These are phyloP conservation scores for Thalassiosira hispida DNA, from an alignment of 352 stramenopile species.

Conservation along the genomic window DNA sequence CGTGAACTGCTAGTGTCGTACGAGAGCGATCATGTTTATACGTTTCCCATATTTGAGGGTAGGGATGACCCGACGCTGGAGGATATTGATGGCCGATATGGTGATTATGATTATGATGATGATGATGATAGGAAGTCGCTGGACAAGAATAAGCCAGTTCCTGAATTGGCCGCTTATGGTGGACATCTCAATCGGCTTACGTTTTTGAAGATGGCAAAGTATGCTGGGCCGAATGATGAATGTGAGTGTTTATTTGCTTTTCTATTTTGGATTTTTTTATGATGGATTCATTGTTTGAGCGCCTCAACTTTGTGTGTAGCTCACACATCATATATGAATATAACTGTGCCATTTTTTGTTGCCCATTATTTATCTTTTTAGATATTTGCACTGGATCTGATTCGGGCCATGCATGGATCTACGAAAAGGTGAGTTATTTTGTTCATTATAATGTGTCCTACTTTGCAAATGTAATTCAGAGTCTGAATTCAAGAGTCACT, in stretches of 20 bases:
- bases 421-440: constrained; percentile 61
- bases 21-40: constrained; percentile 82
- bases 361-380: no score
- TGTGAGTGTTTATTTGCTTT: constrained; percentile 30
- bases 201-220: constrained; percentile 82
- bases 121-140: constrained; percentile 11
- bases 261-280: neutral
- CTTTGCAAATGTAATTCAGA: neutral
- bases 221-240: constrained; percentile 77
- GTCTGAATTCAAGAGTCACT: no score
- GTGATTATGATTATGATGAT: constrained; percentile 2
- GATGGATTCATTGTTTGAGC: no score
- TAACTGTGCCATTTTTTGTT: no score
- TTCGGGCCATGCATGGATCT: constrained; percentile 74
- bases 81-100: constrained; percentile 41
- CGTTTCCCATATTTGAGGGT: constrained; percentile 50
- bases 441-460: neutral
- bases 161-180: constrained; percentile 70
- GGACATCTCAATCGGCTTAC: constrained; percentile 84
- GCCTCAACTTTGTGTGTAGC: no score
- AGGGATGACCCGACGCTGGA: neutral
- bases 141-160: constrained; percentile 22
- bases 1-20: constrained; percentile 80
- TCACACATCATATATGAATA: no score
- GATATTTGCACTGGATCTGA: constrained; percentile 80